phyloP scores from a whole-genome alignment of 2,329 filamentous ascomycete genomes.

The Mycosphaerella sp. region DNA sequence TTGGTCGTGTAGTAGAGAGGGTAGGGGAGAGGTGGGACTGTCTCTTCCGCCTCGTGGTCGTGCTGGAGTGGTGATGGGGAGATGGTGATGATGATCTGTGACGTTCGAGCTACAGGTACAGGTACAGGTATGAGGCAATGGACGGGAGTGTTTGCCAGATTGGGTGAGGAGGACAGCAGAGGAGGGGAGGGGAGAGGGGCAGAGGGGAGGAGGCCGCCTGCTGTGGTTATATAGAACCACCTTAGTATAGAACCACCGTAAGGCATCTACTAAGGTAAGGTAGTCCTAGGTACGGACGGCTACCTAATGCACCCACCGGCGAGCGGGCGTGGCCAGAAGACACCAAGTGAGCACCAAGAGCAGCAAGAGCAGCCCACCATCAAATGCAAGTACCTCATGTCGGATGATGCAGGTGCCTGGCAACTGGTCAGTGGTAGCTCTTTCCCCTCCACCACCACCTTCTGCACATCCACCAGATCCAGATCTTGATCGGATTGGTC shows the following conservation, averaged over 20 bases:
- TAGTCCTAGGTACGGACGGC: too few relatives aligned
- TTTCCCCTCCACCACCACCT: background rate
- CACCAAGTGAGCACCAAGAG: background rate
- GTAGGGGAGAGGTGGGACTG: conserved; percentile 3
- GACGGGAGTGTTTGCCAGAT: too few relatives aligned
- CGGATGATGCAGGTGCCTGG: conserved; percentile 6
- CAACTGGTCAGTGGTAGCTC: background rate
- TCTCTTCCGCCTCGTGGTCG: too few relatives aligned
- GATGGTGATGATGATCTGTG: conserved; percentile 1
- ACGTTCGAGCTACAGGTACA: background rate
- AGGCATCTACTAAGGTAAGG: too few relatives aligned
- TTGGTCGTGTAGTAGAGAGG: too few relatives aligned
- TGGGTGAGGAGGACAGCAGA: background rate
- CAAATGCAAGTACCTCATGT: background rate
- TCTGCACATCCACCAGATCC: background rate
- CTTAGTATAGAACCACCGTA: too few relatives aligned
- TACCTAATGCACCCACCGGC: background rate
- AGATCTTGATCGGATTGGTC: background rate
- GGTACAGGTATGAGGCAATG: too few relatives aligned
- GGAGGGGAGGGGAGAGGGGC: background rate
- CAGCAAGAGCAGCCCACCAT: background rate
- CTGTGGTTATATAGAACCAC: background rate
- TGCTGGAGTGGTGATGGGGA: too few relatives aligned
- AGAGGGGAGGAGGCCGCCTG: background rate
- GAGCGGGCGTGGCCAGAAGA: background rate